Base-by-base conservation (phyloP, 83 land plant genomes). In the Picea engelmannii region DNA sequence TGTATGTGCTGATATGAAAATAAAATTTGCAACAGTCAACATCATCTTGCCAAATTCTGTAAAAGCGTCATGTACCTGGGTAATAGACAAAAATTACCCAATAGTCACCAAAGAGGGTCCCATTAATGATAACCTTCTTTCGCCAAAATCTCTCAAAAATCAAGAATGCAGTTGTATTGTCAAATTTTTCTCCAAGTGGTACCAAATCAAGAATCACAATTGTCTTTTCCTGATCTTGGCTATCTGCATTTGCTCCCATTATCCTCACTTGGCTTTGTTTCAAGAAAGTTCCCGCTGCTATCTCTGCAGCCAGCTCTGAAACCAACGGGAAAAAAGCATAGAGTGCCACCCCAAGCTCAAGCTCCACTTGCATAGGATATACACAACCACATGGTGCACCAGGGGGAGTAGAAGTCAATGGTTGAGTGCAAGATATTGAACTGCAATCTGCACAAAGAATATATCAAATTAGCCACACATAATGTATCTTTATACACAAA, bases 321-420 rank as follows among this genome's bases (percentile, higher is more conserved):
- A 95, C 93, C 80, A 94, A 64, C 5, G 97, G 97, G 42, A 95
- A 94, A 65, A 95, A 91, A 24, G 87, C 80, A 81, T 92, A 92
- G 23, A 94, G 83, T 31, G 90, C 79, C 58, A 92, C 81, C 42
- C 83, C 82, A 27, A 95, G 87, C 58, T 81, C 84, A 23, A 95
- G 59, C 65, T 81, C 85, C 58, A 94, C 91, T 82, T 89, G 86
- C 78, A 95, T 91, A n/a, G 98, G 98, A 90, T 73, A 77, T 42
- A 95, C 98, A 83, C 98, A 95, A 13, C 89, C 94, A 80, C 98
- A 95, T 20, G 97, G 92, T 67, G 89, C 64, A n/a, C 92, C 95
- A 38, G 90, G 85, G 18, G 91, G 89, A 10, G 91, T 82, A 63
- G 87, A 86, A 23, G 95, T 95, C 47, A 84, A 83, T 12, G 96